A percentile compares a stretch with the other conserved stretches of the same genome.
Conservation (phyloP, 257 asterid genomes). For the Solanum phureja region DNA sequence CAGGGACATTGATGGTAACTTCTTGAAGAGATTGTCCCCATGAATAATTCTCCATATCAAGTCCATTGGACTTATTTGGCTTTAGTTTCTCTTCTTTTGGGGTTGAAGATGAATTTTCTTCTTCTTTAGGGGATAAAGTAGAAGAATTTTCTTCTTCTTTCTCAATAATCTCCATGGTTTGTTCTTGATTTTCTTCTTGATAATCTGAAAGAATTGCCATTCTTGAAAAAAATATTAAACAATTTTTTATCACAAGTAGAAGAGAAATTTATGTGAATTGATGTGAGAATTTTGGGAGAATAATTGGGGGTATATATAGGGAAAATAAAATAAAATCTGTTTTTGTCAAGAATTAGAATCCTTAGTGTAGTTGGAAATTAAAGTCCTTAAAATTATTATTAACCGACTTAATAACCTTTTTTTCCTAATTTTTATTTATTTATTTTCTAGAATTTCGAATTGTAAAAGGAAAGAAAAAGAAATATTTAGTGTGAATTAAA, state of each 20-base stretch:
- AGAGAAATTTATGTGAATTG: neutral
- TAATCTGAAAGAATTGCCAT: neutral
- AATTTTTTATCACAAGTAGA: neutral
- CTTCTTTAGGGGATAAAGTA: neutral
- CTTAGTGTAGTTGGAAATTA: neutral
- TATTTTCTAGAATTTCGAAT: neutral
- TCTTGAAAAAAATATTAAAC: neutral
- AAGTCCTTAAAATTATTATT: neutral
- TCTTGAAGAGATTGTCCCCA: conserved; percentile 79
- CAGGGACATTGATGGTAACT: conserved; percentile 54
- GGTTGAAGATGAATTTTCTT: neutral
- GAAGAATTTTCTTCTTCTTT: neutral
- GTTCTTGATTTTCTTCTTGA: neutral
- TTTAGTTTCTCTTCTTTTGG: neutral
- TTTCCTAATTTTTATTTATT: neutral
- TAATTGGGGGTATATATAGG: neutral
- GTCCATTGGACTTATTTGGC: conserved; percentile 64
- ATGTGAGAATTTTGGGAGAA: neutral
- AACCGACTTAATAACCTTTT: neutral
- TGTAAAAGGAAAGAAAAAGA: neutral
- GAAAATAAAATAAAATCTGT: neutral
- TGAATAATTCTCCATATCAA: conserved; percentile 64
- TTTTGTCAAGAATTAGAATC: neutral
- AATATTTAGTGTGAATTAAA: neutral
- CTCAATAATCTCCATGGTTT: neutral